Conservation (phyloP, 192 early-diverging fungal genomes). For the Linnemannia zychae region DNA sequence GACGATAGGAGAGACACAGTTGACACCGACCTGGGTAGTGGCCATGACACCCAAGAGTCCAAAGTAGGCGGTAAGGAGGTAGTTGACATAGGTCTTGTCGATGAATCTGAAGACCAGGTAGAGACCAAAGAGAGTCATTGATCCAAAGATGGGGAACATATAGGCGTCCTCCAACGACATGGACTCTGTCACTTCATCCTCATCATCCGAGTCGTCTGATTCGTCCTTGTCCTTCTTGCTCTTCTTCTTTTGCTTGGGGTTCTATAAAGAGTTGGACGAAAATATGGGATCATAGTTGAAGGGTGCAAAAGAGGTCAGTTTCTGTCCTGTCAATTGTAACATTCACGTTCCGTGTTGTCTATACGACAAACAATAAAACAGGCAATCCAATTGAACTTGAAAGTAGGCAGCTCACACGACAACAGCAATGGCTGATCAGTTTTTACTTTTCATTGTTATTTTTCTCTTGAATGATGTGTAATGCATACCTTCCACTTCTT, state of each 20-base stretch:
- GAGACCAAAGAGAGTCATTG: constrained; percentile 81
- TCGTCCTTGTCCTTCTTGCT: constrained; percentile 53
- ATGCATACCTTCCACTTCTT: constrained; percentile 66
- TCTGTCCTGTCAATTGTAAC: too few relatives aligned
- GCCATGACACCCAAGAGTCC: constrained; percentile 85
- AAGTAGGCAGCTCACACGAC: too few relatives aligned
- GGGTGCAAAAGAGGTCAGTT: not conserved
- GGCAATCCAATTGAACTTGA: too few relatives aligned
- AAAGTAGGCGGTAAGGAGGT: constrained; percentile 89
- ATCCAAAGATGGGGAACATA: constrained; percentile 94
- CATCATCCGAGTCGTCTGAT: constrained; percentile 77
- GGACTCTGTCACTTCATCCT: constrained; percentile 76
- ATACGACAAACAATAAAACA: too few relatives aligned
- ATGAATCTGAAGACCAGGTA: constrained; percentile 92
- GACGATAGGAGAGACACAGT: constrained; percentile 60
- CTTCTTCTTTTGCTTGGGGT: constrained; percentile 60
- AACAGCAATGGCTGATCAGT: not conserved
- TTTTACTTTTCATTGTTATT: constrained; percentile 9
- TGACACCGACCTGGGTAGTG: constrained; percentile 70
- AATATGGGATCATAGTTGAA: not conserved
- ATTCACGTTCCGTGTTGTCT: too few relatives aligned
- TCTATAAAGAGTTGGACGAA: constrained; percentile 16
- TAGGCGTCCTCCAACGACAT: constrained; percentile 91
- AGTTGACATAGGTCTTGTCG: constrained; percentile 87
- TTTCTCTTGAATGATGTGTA: too few relatives aligned